phyloP scores from a whole-genome alignment of 2,329 filamentous ascomycete genomes.

The Curvularia spicifera region DNA sequence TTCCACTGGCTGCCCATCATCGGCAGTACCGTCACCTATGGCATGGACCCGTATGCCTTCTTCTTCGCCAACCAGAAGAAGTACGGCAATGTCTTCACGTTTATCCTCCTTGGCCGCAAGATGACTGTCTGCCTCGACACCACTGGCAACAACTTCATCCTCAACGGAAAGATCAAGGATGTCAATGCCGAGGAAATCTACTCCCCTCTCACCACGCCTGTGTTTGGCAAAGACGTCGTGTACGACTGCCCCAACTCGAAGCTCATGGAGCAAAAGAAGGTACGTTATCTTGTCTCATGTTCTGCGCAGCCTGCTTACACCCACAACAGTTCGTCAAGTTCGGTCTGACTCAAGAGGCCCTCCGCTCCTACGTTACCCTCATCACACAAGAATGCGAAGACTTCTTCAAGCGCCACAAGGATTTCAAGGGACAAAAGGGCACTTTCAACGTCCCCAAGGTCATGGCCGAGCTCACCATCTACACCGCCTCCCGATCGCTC shows the following conservation, averaged over 20 bases:
- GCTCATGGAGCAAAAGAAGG: constrained; percentile 96
- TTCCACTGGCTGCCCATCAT: constrained; percentile 74
- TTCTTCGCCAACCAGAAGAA: constrained; percentile 76
- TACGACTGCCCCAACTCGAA: constrained; percentile 92
- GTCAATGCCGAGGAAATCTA: constrained; percentile 92
- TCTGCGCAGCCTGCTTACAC: constrained; percentile 13
- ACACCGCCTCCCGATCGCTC: constrained; percentile 83
- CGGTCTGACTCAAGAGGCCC: constrained; percentile 75
- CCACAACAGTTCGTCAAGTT: constrained; percentile 74
- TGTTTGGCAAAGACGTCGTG: constrained; percentile 84
- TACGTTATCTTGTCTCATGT: constrained; percentile 46
- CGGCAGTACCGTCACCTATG: constrained; percentile 91
- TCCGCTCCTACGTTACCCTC: constrained; percentile 77
- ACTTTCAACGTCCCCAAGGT: constrained; percentile 73
- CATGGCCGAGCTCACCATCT: constrained; percentile 88
- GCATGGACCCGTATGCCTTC: constrained; percentile 91
- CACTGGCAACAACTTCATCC: constrained; percentile 86
- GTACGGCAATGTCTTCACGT: constrained; percentile 91
- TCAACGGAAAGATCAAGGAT: constrained; percentile 89
- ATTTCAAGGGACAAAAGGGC: constrained; percentile 72
- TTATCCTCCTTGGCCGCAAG: constrained; percentile 85
- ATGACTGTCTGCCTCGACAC: constrained; percentile 85
- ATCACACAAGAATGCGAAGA: constrained; percentile 76
- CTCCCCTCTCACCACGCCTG: constrained; percentile 71
- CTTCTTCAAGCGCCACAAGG: constrained; percentile 71